Evolutionary conservation across 805 yeast species (phyloP).

Genomic region (Huiozyma naganishii): DNA sequence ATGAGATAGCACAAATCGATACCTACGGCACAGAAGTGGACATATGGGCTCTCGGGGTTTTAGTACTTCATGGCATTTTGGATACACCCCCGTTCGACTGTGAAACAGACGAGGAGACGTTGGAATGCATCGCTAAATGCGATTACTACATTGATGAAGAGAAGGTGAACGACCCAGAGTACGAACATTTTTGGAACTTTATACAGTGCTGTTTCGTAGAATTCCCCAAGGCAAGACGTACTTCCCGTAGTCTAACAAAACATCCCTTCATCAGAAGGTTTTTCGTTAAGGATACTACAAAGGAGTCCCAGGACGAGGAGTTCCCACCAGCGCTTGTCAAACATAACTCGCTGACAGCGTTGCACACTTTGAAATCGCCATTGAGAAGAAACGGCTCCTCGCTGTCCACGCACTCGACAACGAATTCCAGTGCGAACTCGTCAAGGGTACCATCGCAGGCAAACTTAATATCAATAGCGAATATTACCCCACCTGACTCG

Average conservation of each 20-base stretch:
- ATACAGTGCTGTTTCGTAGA: conserved; percentile 41
- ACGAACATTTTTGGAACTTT: conserved; percentile 44
- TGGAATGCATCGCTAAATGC: conserved; percentile 46
- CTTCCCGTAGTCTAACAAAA: conserved; percentile 33
- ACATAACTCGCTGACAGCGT: conserved; percentile 15
- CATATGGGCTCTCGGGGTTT: conserved; percentile 69
- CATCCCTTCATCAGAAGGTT: conserved; percentile 34
- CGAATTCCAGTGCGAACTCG: not conserved
- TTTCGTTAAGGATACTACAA: conserved; percentile 4
- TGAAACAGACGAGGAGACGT: conserved; percentile 57
- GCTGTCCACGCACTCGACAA: not conserved
- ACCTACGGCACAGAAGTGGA: conserved; percentile 54
- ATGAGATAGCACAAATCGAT: conserved; percentile 8
- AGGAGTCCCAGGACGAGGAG: not conserved
- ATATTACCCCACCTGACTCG: not conserved
- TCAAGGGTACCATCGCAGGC: not conserved
- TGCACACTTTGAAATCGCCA: conserved; percentile 6
- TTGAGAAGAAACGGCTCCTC: conserved; percentile 3
- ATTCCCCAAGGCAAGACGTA: conserved; percentile 36
- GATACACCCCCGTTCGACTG: conserved; percentile 72
- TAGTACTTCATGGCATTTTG: conserved; percentile 60
- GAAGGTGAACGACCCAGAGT: conserved; percentile 39
- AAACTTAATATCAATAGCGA: not conserved
- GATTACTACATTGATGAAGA: conserved; percentile 55
- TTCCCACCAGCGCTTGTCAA: conserved; percentile 4